These are phyloP conservation scores for Pulveroboletus sp. DNA, from an alignment of 768 basidiomycete genomes.

Conservation along the genomic window DNA sequence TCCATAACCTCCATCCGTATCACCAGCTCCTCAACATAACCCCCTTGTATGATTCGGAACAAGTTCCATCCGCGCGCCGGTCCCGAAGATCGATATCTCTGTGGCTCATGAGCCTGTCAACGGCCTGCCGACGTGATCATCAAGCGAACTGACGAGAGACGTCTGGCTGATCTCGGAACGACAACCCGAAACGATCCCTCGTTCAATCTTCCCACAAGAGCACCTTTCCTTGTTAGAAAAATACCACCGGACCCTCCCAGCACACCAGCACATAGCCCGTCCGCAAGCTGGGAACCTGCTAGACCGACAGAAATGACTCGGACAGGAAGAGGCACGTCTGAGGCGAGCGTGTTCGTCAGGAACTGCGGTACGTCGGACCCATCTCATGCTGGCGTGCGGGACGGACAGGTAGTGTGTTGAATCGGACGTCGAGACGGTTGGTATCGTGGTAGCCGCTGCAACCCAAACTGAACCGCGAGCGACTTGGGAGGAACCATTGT, in stretches of 20 bases:
- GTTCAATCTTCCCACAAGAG: conserved; percentile 82
- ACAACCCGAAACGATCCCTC: conserved; percentile 72
- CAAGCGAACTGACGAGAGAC: no score
- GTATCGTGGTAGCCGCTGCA: not conserved
- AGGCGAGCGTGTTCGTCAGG: conserved; percentile 71
- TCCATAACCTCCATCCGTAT: conserved; percentile 89
- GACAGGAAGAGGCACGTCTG: conserved; percentile 62
- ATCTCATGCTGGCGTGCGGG: no score
- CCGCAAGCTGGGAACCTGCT: conserved; percentile 64
- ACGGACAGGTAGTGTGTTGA: conserved; percentile 14
- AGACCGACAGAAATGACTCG: conserved; percentile 65
- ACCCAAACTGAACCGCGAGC: not conserved
- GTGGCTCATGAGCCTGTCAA: not conserved
- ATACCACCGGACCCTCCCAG: conserved; percentile 75
- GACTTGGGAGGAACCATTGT: not conserved
- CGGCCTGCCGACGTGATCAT: no score
- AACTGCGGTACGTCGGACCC: conserved; percentile 25
- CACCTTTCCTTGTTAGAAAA: conserved; percentile 81
- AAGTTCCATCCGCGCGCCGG: conserved; percentile 66
- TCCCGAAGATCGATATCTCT: conserved; percentile 92
- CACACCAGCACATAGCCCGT: conserved; percentile 77
- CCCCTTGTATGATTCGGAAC: conserved; percentile 64
- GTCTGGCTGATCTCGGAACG: conserved; percentile 77
- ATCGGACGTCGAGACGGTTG: conserved; percentile 5
- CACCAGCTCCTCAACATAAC: conserved; percentile 68